Conservation (phyloP, 23 red algal genomes). For the Pyropia haitanensis region DNA sequence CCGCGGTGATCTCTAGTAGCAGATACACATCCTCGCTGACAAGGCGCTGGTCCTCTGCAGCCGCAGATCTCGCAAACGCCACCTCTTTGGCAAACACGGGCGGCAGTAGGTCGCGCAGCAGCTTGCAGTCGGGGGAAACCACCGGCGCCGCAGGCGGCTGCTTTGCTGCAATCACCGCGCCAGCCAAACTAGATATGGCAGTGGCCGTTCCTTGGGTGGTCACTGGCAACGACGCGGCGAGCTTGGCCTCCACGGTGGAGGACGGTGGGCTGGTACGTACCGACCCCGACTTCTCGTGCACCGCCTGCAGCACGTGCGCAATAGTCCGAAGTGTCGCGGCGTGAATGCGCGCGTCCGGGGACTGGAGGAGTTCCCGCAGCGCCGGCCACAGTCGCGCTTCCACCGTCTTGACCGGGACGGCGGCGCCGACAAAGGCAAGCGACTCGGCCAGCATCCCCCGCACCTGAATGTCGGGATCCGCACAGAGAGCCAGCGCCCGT, state of each 20-base stretch:
- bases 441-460: conserved; percentile 64
- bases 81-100: conserved; percentile 17
- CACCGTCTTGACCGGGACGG: conserved; percentile 13
- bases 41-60: conserved; percentile 36
- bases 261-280: too few relatives aligned
- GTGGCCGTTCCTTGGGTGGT: too few relatives aligned
- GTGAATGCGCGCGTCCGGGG: conserved; percentile 39
- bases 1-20: conserved; percentile 53
- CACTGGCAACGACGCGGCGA: too few relatives aligned
- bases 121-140: conserved; percentile 2
- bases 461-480: conserved; percentile 52
- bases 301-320: conserved; percentile 28
- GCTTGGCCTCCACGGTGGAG: too few relatives aligned
- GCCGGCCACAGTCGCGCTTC: conserved; percentile 37
- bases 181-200: too few relatives aligned
- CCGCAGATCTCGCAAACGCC: conserved; percentile 13
- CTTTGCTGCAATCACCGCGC: too few relatives aligned
- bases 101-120: conserved; percentile 33
- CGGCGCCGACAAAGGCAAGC: conserved; percentile 50
- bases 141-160: too few relatives aligned
- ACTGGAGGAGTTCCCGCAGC: conserved; percentile 5
- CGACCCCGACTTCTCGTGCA: conserved; percentile 10
- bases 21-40: conserved; percentile 56
- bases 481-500: conserved; percentile 14
- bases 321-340: conserved; percentile 45